These are phyloP conservation scores for Diversispora eburnea DNA, from an alignment of 192 early-diverging fungal species.

Conservation along the genomic window DNA sequence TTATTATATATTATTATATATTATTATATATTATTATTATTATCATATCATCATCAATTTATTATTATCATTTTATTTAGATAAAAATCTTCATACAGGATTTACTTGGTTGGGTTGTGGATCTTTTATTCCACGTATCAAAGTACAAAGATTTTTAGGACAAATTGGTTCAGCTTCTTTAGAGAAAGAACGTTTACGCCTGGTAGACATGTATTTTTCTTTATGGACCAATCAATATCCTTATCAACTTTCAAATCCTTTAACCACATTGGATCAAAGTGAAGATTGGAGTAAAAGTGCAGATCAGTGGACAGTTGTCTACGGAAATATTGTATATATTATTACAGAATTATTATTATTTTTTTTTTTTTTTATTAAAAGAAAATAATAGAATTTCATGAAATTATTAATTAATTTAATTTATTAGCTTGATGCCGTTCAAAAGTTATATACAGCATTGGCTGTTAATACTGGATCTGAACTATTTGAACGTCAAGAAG, in stretches of 20 bases:
- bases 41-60: not conserved
- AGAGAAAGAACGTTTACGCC: slow-evolving; percentile 42
- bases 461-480: slow-evolving; percentile 44
- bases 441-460: slow-evolving; percentile 42
- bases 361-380: not conserved
- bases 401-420: not conserved
- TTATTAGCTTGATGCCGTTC: slow-evolving; percentile 48
- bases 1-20: not conserved
- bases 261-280: slow-evolving; percentile 41
- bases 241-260: slow-evolving; percentile 48
- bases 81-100: slow-evolving; percentile 51
- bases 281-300: slow-evolving; percentile 42
- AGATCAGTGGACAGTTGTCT: slow-evolving; percentile 48
- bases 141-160: slow-evolving; percentile 48
- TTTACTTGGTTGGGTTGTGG: slow-evolving; percentile 54
- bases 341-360: not conserved
- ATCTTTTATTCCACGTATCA: slow-evolving; percentile 45
- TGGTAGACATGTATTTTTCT: slow-evolving; percentile 54
- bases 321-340: slow-evolving; percentile 39
- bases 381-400: too few species aligned
- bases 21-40: not conserved
- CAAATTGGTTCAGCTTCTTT: slow-evolving; percentile 48
- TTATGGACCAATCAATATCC: slow-evolving; percentile 63
- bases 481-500: slow-evolving; percentile 44
- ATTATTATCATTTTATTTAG: slow-evolving; percentile 8